Conservation (phyloP, 495 filamentous ascomycete species). For the Letharia lupina region DNA sequence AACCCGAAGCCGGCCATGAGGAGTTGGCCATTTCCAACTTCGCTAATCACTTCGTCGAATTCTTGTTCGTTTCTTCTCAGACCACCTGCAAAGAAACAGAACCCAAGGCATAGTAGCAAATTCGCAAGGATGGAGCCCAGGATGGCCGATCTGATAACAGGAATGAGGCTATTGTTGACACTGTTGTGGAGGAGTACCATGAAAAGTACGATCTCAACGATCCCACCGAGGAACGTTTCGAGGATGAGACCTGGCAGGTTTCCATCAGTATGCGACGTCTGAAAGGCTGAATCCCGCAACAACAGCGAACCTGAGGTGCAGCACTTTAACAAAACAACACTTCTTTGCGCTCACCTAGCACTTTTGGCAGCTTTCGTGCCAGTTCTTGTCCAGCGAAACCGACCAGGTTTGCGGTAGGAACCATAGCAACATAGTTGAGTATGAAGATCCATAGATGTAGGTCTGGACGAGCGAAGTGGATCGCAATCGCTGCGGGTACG, state of each 20-base stretch:
- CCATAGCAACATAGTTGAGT: slow-evolving; percentile 72
- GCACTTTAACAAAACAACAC: too few species aligned
- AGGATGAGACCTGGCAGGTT: slow-evolving; percentile 45
- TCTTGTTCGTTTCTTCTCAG: slow-evolving; percentile 53
- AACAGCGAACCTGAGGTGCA: not conserved
- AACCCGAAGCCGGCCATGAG: slow-evolving; percentile 78
- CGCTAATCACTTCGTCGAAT: slow-evolving; percentile 70
- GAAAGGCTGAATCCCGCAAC: too few species aligned
- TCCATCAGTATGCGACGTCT: not conserved
- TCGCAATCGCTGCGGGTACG: slow-evolving; percentile 56
- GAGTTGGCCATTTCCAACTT: slow-evolving; percentile 72
- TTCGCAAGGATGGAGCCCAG: slow-evolving; percentile 76
- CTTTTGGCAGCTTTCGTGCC: slow-evolving; percentile 68
- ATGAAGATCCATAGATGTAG: slow-evolving; percentile 57
- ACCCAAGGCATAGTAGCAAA: slow-evolving; percentile 62
- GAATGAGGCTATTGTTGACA: slow-evolving; percentile 42
- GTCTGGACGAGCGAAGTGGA: slow-evolving; percentile 56
- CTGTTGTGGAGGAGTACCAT: slow-evolving; percentile 54
- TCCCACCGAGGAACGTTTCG: slow-evolving; percentile 66
- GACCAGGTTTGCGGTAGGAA: slow-evolving; percentile 79
- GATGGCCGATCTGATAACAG: slow-evolving; percentile 76
- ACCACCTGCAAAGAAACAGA: slow-evolving; percentile 73
- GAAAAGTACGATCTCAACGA: slow-evolving; percentile 79
- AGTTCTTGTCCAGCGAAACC: slow-evolving; percentile 80
- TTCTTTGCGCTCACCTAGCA: slow-evolving; percentile 43